Evolutionary conservation across 176 grass and related monocot genomes (phyloP), one percentile per base, ranked within the genome.

Genomic region (Cenchrus fungigraminus): DNA sequence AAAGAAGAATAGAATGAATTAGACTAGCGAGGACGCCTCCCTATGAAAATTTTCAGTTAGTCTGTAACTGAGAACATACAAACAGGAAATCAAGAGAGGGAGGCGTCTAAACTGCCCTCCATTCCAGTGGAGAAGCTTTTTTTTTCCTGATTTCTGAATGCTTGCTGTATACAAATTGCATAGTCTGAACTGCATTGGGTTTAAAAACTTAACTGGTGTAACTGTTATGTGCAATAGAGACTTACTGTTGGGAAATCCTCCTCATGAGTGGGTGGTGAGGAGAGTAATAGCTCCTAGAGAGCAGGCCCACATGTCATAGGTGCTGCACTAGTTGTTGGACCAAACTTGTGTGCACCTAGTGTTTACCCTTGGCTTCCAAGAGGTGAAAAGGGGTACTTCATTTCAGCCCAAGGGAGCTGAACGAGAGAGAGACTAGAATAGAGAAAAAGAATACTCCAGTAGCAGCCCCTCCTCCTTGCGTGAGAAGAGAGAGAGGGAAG

Each of bases 61-160:
- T 28, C 73, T 82, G 72, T 83, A 85, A 85, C 71, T 51, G 63
- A 40, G 73, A 85, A 50, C 65, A 82, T 85, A 88, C 73, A 87
- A 45, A 83, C 50, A 87, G 43, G 68, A 74, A 74, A 84, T 32
- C 51, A 43, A 49, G 63, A 11, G 34, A n/a, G 56, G 75, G n/a
- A 72, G 63, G 72, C 47, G 67, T 77, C 49, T 83, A 80, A 71
- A 88, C 66, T 50, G 64, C 43, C 71, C 71, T 77, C 66, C 68
- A 85, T 78, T 89, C 80, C 47, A 76, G 56, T 69, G 3, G 77
- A 46, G 3, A 65, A 55, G 31, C 62, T 28, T 34, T 74, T 61
- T 6, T 51, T 61, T 82, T 85, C 56, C 31, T 83, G 58, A 25
- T 66, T 78, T 50, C 7, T 25, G 58, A 83, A 58, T 51, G 59